phyloP scores from a whole-genome alignment of 1,284 basidiomycete species.

The Trametes versicolor region DNA sequence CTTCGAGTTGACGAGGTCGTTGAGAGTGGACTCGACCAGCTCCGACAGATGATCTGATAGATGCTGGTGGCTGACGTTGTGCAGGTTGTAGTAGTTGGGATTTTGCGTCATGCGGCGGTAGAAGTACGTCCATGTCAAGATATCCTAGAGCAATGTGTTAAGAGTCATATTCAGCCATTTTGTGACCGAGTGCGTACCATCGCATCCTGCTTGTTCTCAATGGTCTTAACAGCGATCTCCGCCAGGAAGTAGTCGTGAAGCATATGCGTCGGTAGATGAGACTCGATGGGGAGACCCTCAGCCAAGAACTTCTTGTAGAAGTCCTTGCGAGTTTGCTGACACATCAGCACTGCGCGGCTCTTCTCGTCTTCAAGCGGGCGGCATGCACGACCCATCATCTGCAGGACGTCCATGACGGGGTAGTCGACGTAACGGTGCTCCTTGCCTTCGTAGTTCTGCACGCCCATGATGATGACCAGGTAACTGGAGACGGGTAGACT shows the following conservation, averaged over 20 bases:
- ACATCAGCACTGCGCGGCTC: constrained; percentile 95
- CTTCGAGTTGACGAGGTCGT: constrained; percentile 92
- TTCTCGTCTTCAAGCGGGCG: constrained; percentile 87
- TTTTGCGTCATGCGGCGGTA: constrained; percentile 97
- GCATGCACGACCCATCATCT: constrained; percentile 99
- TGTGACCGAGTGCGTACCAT: constrained; percentile 70
- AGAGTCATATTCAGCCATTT: constrained; percentile 21
- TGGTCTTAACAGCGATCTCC: constrained; percentile 98
- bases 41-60: constrained; percentile 96
- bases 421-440: constrained; percentile 99
- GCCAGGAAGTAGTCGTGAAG: constrained; percentile 98
- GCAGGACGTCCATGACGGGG: constrained; percentile 95
- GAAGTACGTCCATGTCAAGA: constrained; percentile 95
- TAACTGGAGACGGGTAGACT: constrained; percentile 92
- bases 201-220: constrained; percentile 98
- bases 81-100: constrained; percentile 94
- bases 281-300: constrained; percentile 98
- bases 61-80: constrained; percentile 93
- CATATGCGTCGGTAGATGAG: constrained; percentile 87
- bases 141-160: constrained; percentile 64
- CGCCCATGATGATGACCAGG: constrained; percentile 99
- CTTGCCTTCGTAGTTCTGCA: constrained; percentile 95
- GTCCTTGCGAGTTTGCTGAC: constrained; percentile 95
- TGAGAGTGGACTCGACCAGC: constrained; percentile 93
- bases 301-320: constrained; percentile 99